Percentiles rank a stretch among this genome's conserved stretches.
Conservation (phyloP, 2,329 filamentous ascomycete genomes). For the Sarocladium kiliense region DNA sequence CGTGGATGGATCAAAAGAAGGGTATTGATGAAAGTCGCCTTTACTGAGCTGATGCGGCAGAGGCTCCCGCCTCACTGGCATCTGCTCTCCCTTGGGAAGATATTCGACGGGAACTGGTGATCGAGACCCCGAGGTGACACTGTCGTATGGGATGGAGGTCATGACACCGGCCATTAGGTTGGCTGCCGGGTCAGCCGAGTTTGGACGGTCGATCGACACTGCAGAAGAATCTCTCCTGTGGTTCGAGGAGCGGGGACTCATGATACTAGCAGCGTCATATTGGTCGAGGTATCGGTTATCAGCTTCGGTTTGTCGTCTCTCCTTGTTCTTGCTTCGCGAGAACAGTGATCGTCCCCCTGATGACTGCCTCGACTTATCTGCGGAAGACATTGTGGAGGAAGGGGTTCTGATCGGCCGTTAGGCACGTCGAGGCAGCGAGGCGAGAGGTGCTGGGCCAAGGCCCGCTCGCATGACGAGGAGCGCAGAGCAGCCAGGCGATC, state of each 20-base stretch:
- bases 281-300: conserved; percentile 53
- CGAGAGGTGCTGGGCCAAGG: conserved; percentile 17
- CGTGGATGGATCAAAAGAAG: conserved; percentile 57
- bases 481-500: background rate
- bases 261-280: conserved; percentile 54
- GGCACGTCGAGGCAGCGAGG: conserved; percentile 1
- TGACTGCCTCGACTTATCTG: conserved; percentile 78
- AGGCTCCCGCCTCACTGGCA: conserved; percentile 62
- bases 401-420: conserved; percentile 3
- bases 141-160: conserved; percentile 84
- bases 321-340: conserved; percentile 79
- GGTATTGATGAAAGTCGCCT: conserved; percentile 87
- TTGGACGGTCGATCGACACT: conserved; percentile 64
- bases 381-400: conserved; percentile 47
- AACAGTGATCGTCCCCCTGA: conserved; percentile 77
- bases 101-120: conserved; percentile 71
- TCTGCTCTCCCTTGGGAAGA: conserved; percentile 61
- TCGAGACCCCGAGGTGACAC: conserved; percentile 56
- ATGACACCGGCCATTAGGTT: conserved; percentile 78
- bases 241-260: conserved; percentile 61
- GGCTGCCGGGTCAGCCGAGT: conserved; percentile 55
- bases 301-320: conserved; percentile 55
- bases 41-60: conserved; percentile 82
- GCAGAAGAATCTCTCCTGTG: conserved; percentile 70
- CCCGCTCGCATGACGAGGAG: conserved; percentile 11